Conservation (phyloP, 2,329 filamentous ascomycete species). For the Fusarium vanettenii region DNA sequence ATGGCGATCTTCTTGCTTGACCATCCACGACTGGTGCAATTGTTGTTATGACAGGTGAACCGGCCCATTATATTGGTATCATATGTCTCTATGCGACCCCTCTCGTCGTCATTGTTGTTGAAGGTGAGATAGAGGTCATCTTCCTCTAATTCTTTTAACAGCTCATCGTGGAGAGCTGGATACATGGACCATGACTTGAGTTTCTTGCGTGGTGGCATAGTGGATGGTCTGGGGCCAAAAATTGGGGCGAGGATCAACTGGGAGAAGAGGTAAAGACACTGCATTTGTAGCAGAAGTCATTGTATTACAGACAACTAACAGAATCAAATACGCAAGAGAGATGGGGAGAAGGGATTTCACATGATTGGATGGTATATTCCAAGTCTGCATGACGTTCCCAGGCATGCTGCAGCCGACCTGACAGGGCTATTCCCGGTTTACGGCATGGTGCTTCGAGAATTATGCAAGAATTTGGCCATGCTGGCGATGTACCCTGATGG, state of each 20-base stretch:
- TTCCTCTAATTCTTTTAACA: slow-evolving; percentile 22
- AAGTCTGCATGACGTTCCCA: neutral
- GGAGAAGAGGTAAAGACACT: neutral
- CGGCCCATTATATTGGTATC: slow-evolving; percentile 48
- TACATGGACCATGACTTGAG: slow-evolving; percentile 33
- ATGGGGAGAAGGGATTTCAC: neutral
- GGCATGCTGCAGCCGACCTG: neutral
- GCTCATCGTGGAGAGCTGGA: slow-evolving; percentile 23
- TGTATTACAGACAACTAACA: neutral
- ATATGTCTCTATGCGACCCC: slow-evolving; percentile 28
- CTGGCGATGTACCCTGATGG: neutral
- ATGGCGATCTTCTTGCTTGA: slow-evolving; percentile 49
- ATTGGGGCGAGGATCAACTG: neutral
- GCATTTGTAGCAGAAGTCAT: neutral
- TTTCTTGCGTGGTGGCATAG: neutral
- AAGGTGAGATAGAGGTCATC: slow-evolving; percentile 38
- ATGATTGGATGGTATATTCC: neutral
- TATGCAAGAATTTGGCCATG: neutral
- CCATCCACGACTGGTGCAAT: slow-evolving; percentile 43
- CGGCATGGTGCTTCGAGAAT: neutral
- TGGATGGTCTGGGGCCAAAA: neutral
- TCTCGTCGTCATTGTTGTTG: slow-evolving; percentile 29
- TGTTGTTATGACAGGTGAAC: slow-evolving; percentile 47
- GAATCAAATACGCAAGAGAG: neutral
- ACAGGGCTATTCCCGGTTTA: neutral